A percentile compares a stretch with the other conserved stretches of the same genome.
Conservation (phyloP, 2,329 filamentous ascomycete genomes). For the Huntiella omanensis region DNA sequence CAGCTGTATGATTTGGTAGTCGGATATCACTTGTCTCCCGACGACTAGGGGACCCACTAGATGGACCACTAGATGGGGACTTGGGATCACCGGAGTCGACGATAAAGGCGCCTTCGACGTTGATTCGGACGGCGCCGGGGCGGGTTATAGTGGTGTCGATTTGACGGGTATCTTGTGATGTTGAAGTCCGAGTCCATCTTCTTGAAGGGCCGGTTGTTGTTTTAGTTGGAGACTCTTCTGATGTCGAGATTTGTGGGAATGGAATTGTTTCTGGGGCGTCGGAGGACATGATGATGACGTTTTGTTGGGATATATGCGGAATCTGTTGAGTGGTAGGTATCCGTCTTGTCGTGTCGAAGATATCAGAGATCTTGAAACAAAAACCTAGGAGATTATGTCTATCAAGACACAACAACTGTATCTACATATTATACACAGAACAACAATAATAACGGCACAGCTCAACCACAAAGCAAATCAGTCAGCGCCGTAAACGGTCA, state of each 20-base stretch:
- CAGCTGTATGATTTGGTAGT: slow-evolving; percentile 84
- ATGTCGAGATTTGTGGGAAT: not conserved
- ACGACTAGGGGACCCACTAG: slow-evolving; percentile 20
- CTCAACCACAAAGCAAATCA: too few species aligned
- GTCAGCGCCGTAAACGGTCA: too few species aligned
- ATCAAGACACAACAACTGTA: too few species aligned
- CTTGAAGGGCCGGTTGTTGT: slow-evolving; percentile 1
- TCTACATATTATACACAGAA: too few species aligned
- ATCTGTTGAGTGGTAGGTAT: too few species aligned
- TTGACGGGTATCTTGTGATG: slow-evolving; percentile 26
- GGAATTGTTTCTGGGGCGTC: not conserved
- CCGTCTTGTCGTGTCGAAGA: too few species aligned
- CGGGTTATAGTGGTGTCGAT: slow-evolving; percentile 42
- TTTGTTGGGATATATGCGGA: not conserved
- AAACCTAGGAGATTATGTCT: too few species aligned
- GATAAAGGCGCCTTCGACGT: slow-evolving; percentile 91
- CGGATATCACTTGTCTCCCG: slow-evolving; percentile 80
- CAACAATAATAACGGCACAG: too few species aligned
- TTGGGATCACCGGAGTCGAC: slow-evolving; percentile 54
- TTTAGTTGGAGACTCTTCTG: not conserved
- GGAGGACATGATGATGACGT: not conserved
- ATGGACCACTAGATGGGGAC: slow-evolving; percentile 26
- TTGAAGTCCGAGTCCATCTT: slow-evolving; percentile 5
- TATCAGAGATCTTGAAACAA: too few species aligned
- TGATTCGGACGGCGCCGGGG: slow-evolving; percentile 69